Evolutionary conservation across 768 basidiomycete species (phyloP), one percentile per base, ranked within the genome.

Genomic region (Paxillus involutus): DNA sequence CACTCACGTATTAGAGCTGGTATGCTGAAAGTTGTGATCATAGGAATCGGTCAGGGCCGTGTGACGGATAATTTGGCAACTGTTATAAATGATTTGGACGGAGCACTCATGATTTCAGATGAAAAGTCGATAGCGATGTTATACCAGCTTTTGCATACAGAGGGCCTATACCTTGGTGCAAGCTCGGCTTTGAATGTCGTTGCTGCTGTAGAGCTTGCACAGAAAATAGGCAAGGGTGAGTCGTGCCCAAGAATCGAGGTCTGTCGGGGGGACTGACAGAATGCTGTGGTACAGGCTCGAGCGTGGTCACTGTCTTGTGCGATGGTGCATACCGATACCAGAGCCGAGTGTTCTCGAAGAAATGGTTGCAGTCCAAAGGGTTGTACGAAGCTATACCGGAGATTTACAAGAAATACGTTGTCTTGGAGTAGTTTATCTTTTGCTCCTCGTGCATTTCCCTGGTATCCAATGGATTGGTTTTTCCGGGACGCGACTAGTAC

Each of bases 321-420:
- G 97, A 99, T 66, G 97, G 96, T 7, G 97, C 97, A 43, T 96
- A 98, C 66, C 83, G 97, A 66, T 97, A 99, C 67, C 97, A 98
- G 74, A 95, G 91, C 56, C 82, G 97, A 11, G 75, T 99, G 35
- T 99, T 99, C 76, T 97, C 94, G 14, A 89, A 89, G 69, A 82
- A 84, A 61, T 99, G 97, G 97, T 74, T 99, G 44, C 77, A 85
- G 66, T 75, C 80, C 35, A 98, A 98, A 68, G 85, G 80, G 0
- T 75, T 99, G 47, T 78, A 81, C 40, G 75, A 80, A 33, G 85
- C 87, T 21, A 91, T 99, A 64, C 95, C 97, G 2, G 77, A 82
- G 44, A 80, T 90, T 59, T 70, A 98, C 57, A 87, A 84, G 71
- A 96, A 96, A 68, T 98, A 99, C 66, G 82, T 85, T 56, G 91